These are phyloP conservation scores for Camellia oleifera DNA, from an alignment of 179 eudicot species.

Conservation along the genomic window DNA sequence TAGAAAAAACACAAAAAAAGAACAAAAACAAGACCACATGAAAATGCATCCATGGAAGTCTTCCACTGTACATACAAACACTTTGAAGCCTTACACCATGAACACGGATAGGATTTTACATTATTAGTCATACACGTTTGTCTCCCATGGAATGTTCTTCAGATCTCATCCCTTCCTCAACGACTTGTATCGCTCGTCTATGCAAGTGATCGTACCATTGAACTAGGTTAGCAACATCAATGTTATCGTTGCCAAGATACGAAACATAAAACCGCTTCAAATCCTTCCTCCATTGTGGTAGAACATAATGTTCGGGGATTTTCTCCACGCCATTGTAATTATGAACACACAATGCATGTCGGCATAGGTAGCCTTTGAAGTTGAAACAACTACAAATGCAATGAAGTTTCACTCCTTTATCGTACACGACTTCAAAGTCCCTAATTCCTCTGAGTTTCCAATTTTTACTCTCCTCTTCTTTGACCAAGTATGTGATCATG, in stretches of 20 bases:
- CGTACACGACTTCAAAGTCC: slow-evolving; percentile 59
- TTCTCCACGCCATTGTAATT: slow-evolving; percentile 52
- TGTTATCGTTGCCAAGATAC: slow-evolving; percentile 41
- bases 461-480: slow-evolving; percentile 41
- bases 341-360: slow-evolving; percentile 66
- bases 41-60: not conserved
- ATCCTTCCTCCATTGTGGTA: slow-evolving; percentile 82
- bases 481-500: slow-evolving; percentile 43
- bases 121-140: slow-evolving; percentile 26
- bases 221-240: slow-evolving; percentile 53
- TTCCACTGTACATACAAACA: not conserved
- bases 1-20: no score
- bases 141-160: slow-evolving; percentile 66
- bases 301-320: slow-evolving; percentile 51
- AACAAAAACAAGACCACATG: not conserved
- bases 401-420: slow-evolving; percentile 53
- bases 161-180: slow-evolving; percentile 65
- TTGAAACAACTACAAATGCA: slow-evolving; percentile 72
- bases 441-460: slow-evolving; percentile 33
- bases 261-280: slow-evolving; percentile 53
- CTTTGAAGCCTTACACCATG: not conserved
- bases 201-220: slow-evolving; percentile 77
- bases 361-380: slow-evolving; percentile 70
- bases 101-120: not conserved
- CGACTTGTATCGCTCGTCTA: slow-evolving; percentile 60